These are phyloP conservation scores for Metroxylon sagu DNA, from an alignment of 176 grass and related monocot genomes.

Conservation along the genomic window DNA sequence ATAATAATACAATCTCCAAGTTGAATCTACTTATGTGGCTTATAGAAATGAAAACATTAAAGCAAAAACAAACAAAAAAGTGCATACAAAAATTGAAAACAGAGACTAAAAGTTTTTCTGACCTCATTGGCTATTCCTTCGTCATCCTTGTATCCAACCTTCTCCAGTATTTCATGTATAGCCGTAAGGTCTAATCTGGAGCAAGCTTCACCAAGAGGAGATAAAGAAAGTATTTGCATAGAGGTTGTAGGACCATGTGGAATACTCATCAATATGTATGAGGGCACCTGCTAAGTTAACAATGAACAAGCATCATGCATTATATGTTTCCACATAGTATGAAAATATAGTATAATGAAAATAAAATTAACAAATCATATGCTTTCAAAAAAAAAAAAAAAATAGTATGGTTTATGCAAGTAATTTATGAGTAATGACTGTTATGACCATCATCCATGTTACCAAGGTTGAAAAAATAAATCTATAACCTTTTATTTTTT, in stretches of 20 bases:
- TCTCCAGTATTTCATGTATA: constrained; percentile 56
- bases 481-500: too few relatives aligned
- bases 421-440: too few relatives aligned
- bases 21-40: too few relatives aligned
- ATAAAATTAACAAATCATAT: too few relatives aligned
- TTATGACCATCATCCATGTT: too few relatives aligned
- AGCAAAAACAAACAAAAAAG: background rate
- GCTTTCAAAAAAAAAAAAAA: background rate
- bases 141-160: constrained; percentile 57
- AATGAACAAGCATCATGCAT: too few relatives aligned
- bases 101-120: constrained; percentile 7
- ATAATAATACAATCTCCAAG: too few relatives aligned
- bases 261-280: constrained; percentile 52
- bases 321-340: too few relatives aligned
- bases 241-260: constrained; percentile 19
- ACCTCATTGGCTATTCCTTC: constrained; percentile 51
- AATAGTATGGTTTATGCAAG: background rate
- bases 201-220: constrained; percentile 58
- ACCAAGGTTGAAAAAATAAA: too few relatives aligned
- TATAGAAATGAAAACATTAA: background rate
- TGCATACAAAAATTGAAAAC: background rate
- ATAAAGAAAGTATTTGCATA: constrained; percentile 29
- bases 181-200: constrained; percentile 39
- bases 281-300: constrained; percentile 37
- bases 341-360: too few relatives aligned